phyloP scores from a whole-genome alignment of 73 alveolate genomes.

The Tetrahymena thermophila region DNA sequence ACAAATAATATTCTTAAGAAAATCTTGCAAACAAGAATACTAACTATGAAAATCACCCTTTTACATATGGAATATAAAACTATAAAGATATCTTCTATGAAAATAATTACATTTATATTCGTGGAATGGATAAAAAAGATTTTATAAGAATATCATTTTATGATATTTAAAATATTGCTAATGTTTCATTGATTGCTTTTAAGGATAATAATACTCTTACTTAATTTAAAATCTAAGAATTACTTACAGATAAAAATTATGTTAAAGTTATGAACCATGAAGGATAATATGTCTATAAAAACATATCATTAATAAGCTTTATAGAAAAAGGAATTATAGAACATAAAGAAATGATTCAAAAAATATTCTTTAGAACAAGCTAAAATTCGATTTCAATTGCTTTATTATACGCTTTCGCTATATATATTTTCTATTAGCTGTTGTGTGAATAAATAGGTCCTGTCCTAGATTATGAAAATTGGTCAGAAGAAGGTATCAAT shows the following conservation, averaged over 20 bases:
- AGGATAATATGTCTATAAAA: background rate
- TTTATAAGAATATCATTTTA: background rate
- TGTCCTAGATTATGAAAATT: background rate
- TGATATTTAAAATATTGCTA: background rate
- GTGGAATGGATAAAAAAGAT: background rate
- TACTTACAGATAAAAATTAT: background rate
- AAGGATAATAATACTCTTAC: background rate
- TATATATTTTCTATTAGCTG: background rate
- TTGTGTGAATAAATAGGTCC: background rate
- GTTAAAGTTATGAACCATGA: background rate
- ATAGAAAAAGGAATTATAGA: background rate
- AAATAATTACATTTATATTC: background rate
- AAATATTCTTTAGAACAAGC: background rate
- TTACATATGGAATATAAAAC: background rate
- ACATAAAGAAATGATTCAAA: background rate
- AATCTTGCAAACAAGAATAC: too few relatives aligned
- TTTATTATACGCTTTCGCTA: background rate
- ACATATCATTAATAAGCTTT: background rate
- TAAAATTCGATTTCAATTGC: background rate
- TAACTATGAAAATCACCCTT: background rate
- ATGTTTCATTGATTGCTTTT: background rate
- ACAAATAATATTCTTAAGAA: background rate
- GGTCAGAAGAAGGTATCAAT: background rate
- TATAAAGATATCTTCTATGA: background rate
- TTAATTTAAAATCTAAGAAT: background rate